phyloP scores from a whole-genome alignment of 2,329 filamentous ascomycete genomes.

The Hypoxylon sp. region DNA sequence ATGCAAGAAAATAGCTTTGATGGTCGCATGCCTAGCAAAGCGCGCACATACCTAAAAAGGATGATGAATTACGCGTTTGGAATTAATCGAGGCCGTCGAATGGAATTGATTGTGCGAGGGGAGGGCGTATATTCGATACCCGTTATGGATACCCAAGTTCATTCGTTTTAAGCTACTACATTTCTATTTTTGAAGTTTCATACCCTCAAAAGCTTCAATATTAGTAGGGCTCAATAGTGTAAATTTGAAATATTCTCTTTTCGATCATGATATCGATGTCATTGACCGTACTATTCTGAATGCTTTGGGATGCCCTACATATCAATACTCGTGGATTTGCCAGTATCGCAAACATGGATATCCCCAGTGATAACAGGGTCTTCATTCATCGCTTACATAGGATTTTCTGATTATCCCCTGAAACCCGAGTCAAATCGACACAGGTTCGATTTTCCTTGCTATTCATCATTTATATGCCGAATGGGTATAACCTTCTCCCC shows the following conservation, averaged over 20 bases:
- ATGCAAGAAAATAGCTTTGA: slow-evolving; percentile 11
- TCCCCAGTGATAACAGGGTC: no score
- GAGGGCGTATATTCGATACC: slow-evolving; percentile 48
- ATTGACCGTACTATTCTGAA: neutral
- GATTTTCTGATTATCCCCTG: neutral
- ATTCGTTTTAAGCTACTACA: slow-evolving; percentile 44
- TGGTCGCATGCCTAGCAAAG: neutral
- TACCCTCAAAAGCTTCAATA: slow-evolving; percentile 7
- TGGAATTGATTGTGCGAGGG: slow-evolving; percentile 9
- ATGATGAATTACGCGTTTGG: slow-evolving; percentile 14
- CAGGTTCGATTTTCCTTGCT: neutral
- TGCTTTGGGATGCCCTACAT: neutral
- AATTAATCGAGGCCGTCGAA: slow-evolving; percentile 6
- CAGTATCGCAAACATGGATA: no score
- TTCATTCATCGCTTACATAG: neutral
- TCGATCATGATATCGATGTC: neutral
- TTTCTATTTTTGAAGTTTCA: slow-evolving; percentile 29
- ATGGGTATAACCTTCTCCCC: slow-evolving; percentile 24
- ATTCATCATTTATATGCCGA: neutral
- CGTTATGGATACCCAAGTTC: slow-evolving; percentile 53
- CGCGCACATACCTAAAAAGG: slow-evolving; percentile 1
- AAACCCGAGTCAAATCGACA: neutral
- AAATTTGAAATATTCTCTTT: slow-evolving; percentile 13
- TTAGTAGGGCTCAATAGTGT: slow-evolving; percentile 20
- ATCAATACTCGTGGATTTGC: neutral